phyloP scores from a whole-genome alignment of 2,329 filamentous ascomycete species.

The Claviceps capensis region DNA sequence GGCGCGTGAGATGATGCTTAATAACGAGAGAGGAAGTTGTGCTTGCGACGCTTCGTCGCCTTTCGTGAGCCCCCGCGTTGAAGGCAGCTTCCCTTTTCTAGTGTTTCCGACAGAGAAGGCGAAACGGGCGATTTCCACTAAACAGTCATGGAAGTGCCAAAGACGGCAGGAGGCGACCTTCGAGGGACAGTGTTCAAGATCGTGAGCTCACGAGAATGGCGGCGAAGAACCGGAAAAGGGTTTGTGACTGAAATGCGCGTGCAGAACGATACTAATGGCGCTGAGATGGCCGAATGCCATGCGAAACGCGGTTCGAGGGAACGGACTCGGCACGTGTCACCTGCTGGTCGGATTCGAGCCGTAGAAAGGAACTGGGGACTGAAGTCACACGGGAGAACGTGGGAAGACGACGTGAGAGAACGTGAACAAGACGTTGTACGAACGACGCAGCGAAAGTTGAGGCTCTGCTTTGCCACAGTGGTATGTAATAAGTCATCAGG shows the following conservation, averaged over 20 bases:
- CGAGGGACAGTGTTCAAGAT: background rate
- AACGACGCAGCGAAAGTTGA: too few relatives aligned
- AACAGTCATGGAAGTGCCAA: background rate
- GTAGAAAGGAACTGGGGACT: background rate
- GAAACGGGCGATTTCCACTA: background rate
- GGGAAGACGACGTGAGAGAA: background rate
- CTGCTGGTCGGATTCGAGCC: background rate
- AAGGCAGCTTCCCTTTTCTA: background rate
- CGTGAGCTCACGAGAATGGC: background rate
- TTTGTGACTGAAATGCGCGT: background rate
- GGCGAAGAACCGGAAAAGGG: background rate
- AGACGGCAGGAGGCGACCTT: background rate
- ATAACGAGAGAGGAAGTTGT: background rate
- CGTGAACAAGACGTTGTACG: background rate
- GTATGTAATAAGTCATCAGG: too few relatives aligned
- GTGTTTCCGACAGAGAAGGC: background rate
- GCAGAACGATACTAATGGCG: background rate
- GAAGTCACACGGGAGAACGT: background rate
- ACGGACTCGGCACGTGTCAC: slow-evolving; percentile 1
- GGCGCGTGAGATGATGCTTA: slow-evolving; percentile 5
- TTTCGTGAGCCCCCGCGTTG: too few relatives aligned
- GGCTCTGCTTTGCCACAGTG: too few relatives aligned
- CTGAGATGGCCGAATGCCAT: background rate
- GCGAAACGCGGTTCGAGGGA: background rate
- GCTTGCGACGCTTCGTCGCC: too few relatives aligned